These are phyloP conservation scores for Talaromyces marneffei DNA, from an alignment of 2,329 filamentous ascomycete genomes.

Conservation along the genomic window DNA sequence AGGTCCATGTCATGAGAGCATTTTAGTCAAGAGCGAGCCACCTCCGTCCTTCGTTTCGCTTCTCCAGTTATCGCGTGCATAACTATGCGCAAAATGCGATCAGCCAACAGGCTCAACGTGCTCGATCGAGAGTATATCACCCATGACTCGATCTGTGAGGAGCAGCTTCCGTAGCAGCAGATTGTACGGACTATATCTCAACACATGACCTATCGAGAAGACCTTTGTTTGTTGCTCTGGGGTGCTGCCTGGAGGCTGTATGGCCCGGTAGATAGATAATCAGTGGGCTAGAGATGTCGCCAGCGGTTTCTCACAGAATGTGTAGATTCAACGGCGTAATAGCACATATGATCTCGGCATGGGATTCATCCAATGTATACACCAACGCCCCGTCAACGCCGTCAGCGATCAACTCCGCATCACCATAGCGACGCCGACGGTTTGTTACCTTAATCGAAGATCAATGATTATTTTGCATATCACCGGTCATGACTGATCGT, in stretches of 20 bases:
- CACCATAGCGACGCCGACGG: constrained; percentile 39
- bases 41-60: constrained; percentile 64
- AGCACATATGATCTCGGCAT: constrained; percentile 71
- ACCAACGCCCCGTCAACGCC: constrained; percentile 63
- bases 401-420: constrained; percentile 22
- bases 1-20: constrained; percentile 47
- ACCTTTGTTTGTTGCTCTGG: constrained; percentile 41
- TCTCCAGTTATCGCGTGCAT: constrained; percentile 93
- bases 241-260: constrained; percentile 18
- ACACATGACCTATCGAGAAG: constrained; percentile 88
- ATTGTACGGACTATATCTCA: constrained; percentile 60
- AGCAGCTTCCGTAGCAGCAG: neutral
- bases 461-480: neutral
- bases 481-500: neutral
- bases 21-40: constrained; percentile 78
- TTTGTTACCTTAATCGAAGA: neutral
- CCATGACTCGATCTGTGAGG: constrained; percentile 43
- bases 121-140: constrained; percentile 76
- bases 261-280: constrained; percentile 56
- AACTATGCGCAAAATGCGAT: constrained; percentile 91
- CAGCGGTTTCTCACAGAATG: constrained; percentile 92
- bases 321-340: constrained; percentile 66
- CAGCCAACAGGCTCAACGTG: constrained; percentile 93
- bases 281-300: constrained; percentile 77
- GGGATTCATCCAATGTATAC: constrained; percentile 81